Evolutionary conservation across 345 rosid species (phyloP).

Genomic region (Eucalyptus erythrocorys): DNA sequence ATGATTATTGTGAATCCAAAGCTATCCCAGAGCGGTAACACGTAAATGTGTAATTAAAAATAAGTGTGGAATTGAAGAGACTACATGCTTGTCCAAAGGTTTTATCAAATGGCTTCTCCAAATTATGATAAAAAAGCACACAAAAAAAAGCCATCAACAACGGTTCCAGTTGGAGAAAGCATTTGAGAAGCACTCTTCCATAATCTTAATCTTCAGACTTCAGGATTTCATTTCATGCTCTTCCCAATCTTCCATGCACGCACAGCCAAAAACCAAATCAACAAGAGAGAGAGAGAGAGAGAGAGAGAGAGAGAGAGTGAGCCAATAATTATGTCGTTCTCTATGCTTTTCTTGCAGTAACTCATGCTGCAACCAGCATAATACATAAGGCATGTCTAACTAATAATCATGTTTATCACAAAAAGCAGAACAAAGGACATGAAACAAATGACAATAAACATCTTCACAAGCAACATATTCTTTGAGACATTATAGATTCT

Average conservation of each 20-base stretch:
- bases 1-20: neutral
- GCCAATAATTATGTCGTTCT: neutral
- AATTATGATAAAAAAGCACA: neutral
- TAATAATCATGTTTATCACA: neutral
- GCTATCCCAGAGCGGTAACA: neutral
- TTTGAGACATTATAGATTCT: neutral
- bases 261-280: neutral
- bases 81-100: neutral
- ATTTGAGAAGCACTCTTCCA: neutral
- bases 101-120: neutral
- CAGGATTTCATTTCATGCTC: neutral
- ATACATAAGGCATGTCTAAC: neutral
- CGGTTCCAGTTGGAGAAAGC: neutral
- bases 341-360: neutral
- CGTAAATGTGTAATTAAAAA: neutral
- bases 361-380: neutral
- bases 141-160: neutral
- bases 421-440: neutral
- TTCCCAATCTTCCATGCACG: neutral
- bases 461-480: neutral
- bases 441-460: neutral
- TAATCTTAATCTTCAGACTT: neutral
- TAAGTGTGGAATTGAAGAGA: neutral
- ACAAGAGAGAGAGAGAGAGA: neutral
- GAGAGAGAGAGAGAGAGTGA: neutral